Evolutionary conservation across 345 rosid genomes (phyloP).

Genomic region (Eucalyptus globulus): DNA sequence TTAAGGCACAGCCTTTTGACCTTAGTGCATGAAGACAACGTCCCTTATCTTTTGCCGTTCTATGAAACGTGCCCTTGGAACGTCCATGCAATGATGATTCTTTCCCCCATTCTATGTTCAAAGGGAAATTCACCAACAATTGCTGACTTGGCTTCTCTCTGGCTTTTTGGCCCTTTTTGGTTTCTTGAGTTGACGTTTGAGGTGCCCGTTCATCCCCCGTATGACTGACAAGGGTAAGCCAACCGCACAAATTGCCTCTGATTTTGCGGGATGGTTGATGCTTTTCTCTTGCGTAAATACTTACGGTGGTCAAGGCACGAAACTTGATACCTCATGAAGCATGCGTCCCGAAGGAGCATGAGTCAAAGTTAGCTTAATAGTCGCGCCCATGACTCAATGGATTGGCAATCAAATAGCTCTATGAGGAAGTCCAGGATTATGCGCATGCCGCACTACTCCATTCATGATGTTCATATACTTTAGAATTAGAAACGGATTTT

Average conservation of each 20-base stretch:
- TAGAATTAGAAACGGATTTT: no score
- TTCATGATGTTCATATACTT: neutral
- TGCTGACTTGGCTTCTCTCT: neutral
- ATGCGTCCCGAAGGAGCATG: neutral
- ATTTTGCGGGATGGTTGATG: neutral
- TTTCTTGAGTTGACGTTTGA: neutral
- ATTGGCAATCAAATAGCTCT: neutral
- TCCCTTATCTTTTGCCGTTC: no score
- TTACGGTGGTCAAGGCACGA: neutral
- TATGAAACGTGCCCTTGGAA: no score
- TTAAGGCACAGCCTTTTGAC: no score
- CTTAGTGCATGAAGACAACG: no score
- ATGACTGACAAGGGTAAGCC: neutral
- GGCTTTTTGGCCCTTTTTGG: neutral
- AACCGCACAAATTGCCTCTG: neutral
- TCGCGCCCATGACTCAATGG: neutral
- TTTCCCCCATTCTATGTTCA: no score
- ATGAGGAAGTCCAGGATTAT: neutral
- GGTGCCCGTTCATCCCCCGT: neutral
- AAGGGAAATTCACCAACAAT: neutral
- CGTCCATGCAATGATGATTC: no score
- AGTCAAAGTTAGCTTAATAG: neutral
- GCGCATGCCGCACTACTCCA: neutral
- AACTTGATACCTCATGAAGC: neutral
- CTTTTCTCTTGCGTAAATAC: neutral